Conservation (phyloP, 352 stramenopile genomes). For the Globisporangium apiculatum region DNA sequence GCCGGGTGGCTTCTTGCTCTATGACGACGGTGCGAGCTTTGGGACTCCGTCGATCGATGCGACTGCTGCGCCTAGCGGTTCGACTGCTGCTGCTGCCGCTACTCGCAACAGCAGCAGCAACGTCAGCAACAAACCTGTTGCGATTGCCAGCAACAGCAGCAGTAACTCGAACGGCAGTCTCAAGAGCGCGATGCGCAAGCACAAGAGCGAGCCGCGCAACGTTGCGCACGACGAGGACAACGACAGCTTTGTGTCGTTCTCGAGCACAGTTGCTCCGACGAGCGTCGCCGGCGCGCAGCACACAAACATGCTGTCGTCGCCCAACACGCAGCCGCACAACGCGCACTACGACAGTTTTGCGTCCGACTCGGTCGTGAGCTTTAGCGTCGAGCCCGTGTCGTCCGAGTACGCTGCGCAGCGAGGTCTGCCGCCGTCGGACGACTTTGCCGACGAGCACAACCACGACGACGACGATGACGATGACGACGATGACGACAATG, state of each 20-base stretch:
- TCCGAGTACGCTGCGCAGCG: conserved; percentile 15
- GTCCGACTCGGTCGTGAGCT: conserved; percentile 23
- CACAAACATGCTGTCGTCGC: conserved; percentile 17
- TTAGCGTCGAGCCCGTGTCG: conserved; percentile 25
- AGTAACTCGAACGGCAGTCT: background rate
- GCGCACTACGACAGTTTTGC: conserved; percentile 35
- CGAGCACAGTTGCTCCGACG: conserved; percentile 6
- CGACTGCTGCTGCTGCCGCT: background rate
- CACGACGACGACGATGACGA: conserved; percentile 19
- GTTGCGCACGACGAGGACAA: background rate
- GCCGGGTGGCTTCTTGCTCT: conserved; percentile 16
- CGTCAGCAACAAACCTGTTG: background rate
- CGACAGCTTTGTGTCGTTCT: conserved; percentile 17
- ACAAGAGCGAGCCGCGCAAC: conserved; percentile 14
- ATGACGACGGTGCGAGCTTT: conserved; percentile 15
- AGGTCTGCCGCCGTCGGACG: background rate
- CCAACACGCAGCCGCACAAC: conserved; percentile 7
- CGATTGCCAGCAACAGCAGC: background rate
- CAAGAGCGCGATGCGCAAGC: conserved; percentile 10
- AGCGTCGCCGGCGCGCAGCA: conserved; percentile 1
- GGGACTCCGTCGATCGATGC: conserved; percentile 5
- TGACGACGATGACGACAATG: conserved; percentile 27
- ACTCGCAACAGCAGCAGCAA: background rate
- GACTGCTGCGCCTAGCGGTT: background rate
- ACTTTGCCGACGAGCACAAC: conserved; percentile 1